Conservation (phyloP, 2,329 filamentous ascomycete genomes). For the Xylariaceae sp. region DNA sequence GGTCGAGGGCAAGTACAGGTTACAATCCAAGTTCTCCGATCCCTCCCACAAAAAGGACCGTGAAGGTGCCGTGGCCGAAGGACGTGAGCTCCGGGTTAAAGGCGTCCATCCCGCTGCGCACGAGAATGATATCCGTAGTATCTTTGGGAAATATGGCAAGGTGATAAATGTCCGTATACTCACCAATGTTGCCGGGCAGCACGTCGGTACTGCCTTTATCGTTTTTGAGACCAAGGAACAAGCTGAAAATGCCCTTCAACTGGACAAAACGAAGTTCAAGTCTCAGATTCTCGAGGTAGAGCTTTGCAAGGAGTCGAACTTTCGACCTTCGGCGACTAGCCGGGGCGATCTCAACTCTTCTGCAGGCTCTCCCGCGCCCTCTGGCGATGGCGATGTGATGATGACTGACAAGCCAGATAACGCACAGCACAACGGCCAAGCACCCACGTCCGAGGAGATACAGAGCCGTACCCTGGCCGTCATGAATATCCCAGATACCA, state of each 20-base stretch:
- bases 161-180: conserved; percentile 71
- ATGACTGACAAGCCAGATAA: conserved; percentile 34
- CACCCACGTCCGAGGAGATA: conserved; percentile 47
- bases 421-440: conserved; percentile 19
- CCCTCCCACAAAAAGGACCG: conserved; percentile 73
- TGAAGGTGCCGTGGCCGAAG: conserved; percentile 77
- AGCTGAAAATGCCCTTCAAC: conserved; percentile 60
- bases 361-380: conserved; percentile 36
- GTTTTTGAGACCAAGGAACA: conserved; percentile 69
- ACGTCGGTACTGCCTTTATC: conserved; percentile 76
- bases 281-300: conserved; percentile 65
- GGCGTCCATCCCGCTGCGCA: conserved; percentile 60
- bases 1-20: conserved; percentile 62
- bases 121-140: conserved; percentile 64
- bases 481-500: conserved; percentile 83
- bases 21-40: conserved; percentile 80
- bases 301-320: conserved; percentile 52
- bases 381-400: conserved; percentile 38
- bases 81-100: conserved; percentile 76
- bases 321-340: conserved; percentile 51
- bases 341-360: conserved; percentile 33
- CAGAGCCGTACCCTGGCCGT: conserved; percentile 71
- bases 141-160: conserved; percentile 72
- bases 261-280: conserved; percentile 68
- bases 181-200: conserved; percentile 61